A percentile compares a stretch with the other conserved stretches of the same genome.
Evolutionary conservation across 345 rosid genomes (phyloP).

Genomic region (Turnera subulata): DNA sequence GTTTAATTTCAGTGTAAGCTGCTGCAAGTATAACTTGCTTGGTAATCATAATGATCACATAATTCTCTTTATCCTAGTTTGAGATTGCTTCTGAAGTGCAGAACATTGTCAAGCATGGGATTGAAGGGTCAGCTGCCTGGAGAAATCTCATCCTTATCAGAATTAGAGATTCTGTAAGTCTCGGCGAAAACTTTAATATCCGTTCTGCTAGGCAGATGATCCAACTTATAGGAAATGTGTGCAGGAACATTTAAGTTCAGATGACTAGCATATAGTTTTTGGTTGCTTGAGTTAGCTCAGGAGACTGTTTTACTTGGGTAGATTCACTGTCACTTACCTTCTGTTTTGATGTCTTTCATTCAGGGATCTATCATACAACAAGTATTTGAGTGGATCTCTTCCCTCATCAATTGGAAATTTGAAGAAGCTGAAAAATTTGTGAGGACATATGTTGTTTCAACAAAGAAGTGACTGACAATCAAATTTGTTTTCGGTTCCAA

Average conservation of each 20-base stretch:
- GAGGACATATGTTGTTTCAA: conserved; percentile 24
- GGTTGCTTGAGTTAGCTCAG: no score
- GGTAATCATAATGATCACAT: no score
- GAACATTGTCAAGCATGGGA: conserved; percentile 52
- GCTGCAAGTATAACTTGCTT: conserved; percentile 2
- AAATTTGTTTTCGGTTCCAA: neutral
- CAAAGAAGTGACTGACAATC: conserved; percentile 1
- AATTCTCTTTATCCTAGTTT: neutral
- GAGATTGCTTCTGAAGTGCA: conserved; percentile 27
- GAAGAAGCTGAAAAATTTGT: conserved; percentile 60
- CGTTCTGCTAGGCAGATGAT: neutral
- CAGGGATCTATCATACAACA: conserved; percentile 84
- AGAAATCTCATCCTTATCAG: conserved; percentile 52
- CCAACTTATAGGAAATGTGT: neutral
- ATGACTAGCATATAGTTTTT: neutral
- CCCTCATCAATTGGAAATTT: conserved; percentile 55
- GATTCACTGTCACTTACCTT: no score
- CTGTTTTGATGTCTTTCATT: no score
- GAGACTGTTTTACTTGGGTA: no score
- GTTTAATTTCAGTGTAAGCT: conserved; percentile 55
- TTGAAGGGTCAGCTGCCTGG: conserved; percentile 52
- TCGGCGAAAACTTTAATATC: neutral
- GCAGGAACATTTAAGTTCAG: neutral
- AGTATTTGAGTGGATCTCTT: conserved; percentile 54
- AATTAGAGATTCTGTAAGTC: conserved; percentile 63